Percentiles rank a stretch among this genome's conserved stretches.
These are phyloP conservation scores for Zizania palustris DNA, from an alignment of 202 grass and related monocot genomes.

Conservation along the genomic window DNA sequence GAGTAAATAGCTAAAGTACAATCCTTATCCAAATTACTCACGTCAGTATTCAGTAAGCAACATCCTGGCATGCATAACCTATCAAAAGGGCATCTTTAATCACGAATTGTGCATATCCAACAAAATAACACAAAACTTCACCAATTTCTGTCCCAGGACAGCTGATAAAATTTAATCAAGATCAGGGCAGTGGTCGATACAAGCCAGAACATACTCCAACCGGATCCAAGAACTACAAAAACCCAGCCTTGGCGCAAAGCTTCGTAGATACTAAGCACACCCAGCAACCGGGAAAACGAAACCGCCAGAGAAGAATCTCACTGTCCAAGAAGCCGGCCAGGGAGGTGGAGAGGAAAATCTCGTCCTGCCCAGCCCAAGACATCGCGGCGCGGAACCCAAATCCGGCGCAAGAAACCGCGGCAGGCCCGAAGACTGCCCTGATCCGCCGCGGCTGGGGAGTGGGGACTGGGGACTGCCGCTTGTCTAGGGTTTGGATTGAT, in stretches of 20 bases:
- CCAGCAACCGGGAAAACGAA: background rate
- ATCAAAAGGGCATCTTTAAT: background rate
- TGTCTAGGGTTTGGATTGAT: constrained; percentile 42
- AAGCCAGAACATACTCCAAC: no score
- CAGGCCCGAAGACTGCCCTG: background rate
- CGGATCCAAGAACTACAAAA: background rate
- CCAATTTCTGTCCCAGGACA: background rate
- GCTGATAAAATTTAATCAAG: background rate
- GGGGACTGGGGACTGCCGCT: background rate
- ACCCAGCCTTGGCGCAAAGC: no score
- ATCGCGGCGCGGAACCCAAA: constrained; percentile 53
- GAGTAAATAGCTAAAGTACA: background rate
- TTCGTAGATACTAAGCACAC: no score
- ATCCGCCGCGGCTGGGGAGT: background rate
- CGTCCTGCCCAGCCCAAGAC: constrained; percentile 68
- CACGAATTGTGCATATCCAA: background rate
- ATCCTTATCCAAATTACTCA: background rate
- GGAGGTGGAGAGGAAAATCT: constrained; percentile 64
- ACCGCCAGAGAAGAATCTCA: constrained; percentile 26
- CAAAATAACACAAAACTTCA: background rate
- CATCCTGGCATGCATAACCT: background rate
- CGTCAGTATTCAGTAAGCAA: background rate
- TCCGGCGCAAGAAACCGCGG: constrained; percentile 28
- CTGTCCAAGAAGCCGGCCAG: constrained; percentile 66
- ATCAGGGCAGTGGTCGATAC: background rate